Conservation (phyloP, 2,329 filamentous ascomycete species). For the Helminthosporium solani region DNA sequence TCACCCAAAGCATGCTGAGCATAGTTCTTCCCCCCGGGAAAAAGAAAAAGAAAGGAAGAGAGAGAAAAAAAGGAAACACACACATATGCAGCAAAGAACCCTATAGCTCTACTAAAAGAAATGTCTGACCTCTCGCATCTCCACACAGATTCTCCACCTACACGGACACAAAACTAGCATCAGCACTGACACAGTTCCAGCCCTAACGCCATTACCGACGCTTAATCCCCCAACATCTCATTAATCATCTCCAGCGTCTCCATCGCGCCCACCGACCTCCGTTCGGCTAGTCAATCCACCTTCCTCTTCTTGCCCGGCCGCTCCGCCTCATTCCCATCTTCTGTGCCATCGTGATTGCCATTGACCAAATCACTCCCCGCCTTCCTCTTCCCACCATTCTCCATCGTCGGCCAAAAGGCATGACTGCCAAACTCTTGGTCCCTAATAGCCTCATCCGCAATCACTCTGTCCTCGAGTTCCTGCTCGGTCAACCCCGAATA, state of each 20-base stretch:
- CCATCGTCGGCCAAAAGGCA: background rate
- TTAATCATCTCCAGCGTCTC: background rate
- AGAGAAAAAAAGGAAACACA: too few species aligned
- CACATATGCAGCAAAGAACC: too few species aligned
- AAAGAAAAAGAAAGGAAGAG: too few species aligned
- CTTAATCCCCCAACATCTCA: background rate
- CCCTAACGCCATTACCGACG: too few species aligned
- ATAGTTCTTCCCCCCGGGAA: too few species aligned
- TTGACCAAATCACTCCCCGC: conserved; percentile 1
- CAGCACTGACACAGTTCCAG: too few species aligned
- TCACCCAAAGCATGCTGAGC: too few species aligned
- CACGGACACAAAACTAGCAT: too few species aligned
- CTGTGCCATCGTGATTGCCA: background rate
- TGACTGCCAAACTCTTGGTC: background rate
- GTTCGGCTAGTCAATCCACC: conserved; percentile 9
- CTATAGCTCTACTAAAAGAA: too few species aligned
- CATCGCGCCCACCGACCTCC: background rate
- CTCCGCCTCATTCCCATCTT: background rate
- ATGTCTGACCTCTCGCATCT: too few species aligned
- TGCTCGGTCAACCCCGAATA: conserved; percentile 11
- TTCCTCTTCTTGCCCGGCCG: conserved; percentile 8
- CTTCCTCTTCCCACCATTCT: conserved; percentile 14
- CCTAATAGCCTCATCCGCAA: conserved; percentile 23
- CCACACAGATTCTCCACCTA: too few species aligned
- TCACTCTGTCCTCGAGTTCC: conserved; percentile 26